Evolutionary conservation across 768 basidiomycete species (phyloP).

Genomic region (Trametes sanguinea): DNA sequence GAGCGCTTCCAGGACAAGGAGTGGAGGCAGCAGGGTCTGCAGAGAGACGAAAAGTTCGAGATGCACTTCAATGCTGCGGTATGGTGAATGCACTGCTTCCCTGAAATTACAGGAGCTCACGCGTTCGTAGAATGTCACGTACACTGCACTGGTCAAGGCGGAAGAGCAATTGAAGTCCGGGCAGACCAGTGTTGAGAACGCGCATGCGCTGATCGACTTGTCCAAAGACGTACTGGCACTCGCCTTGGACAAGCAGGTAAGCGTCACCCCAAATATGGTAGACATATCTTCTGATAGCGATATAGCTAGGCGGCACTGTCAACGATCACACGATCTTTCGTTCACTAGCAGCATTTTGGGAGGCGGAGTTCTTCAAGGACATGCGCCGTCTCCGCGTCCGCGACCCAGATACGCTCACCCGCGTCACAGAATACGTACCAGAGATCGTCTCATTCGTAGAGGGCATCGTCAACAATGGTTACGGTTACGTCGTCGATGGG

Average conservation of each 20-base stretch:
- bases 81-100: conserved; percentile 31
- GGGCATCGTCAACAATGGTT: conserved; percentile 83
- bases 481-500: conserved; percentile 71
- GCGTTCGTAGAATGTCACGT: conserved; percentile 45
- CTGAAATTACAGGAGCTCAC: background rate
- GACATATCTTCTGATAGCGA: conserved; percentile 1
- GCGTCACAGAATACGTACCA: conserved; percentile 96
- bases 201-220: conserved; percentile 64
- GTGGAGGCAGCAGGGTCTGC: conserved; percentile 73
- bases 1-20: conserved; percentile 48
- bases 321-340: conserved; percentile 87
- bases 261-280: conserved; percentile 13
- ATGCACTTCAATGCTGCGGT: conserved; percentile 86
- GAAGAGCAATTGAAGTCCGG: conserved; percentile 44
- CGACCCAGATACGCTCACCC: conserved; percentile 87
- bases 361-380: conserved; percentile 85
- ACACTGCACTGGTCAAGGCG: conserved; percentile 56
- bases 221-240: conserved; percentile 77
- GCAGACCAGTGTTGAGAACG: conserved; percentile 43
- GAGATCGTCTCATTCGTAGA: conserved; percentile 92
- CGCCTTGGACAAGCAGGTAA: conserved; percentile 74
- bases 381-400: conserved; percentile 88
- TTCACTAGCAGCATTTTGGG: conserved; percentile 84
- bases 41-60: conserved; percentile 88
- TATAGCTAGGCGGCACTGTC: conserved; percentile 74